phyloP scores from a whole-genome alignment of 352 stramenopile genomes.

The Globisporangium lucens region DNA sequence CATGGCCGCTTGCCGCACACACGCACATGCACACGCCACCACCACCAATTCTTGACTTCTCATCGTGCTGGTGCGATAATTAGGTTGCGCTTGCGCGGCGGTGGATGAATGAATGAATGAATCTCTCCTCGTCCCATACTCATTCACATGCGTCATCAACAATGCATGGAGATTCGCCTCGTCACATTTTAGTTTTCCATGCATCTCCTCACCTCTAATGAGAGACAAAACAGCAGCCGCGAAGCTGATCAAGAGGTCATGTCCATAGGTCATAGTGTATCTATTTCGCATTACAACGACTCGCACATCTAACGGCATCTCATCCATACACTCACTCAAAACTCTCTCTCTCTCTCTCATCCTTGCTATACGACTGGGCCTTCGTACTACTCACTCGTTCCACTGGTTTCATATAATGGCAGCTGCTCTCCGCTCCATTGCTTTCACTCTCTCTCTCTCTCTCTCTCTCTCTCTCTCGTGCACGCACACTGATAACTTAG shows the following conservation, averaged over 20 bases:
- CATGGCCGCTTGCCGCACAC: background rate
- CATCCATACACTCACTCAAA: background rate
- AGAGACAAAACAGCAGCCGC: background rate
- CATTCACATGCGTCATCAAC: background rate
- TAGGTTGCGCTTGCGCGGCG: background rate
- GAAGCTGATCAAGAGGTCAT: background rate
- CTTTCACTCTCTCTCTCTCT: background rate
- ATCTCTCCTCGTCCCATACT: background rate
- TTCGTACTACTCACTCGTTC: background rate
- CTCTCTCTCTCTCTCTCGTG: background rate
- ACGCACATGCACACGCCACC: background rate
- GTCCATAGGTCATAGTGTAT: background rate
- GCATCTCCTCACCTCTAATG: background rate
- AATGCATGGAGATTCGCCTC: background rate
- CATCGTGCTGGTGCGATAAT: background rate
- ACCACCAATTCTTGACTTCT: background rate
- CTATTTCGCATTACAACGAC: background rate
- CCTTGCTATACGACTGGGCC: background rate
- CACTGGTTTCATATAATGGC: slow-evolving; percentile 1
- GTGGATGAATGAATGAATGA: no score
- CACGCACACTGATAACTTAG: slow-evolving; percentile 7
- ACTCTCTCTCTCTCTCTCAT: background rate
- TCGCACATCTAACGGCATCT: background rate
- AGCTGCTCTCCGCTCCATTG: slow-evolving; percentile 1
- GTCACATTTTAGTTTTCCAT: background rate